Percentiles rank a stretch among this genome's conserved stretches.
These are phyloP conservation scores for Blepharisma japonicum DNA, from an alignment of 73 alveolate species.

Conservation along the genomic window DNA sequence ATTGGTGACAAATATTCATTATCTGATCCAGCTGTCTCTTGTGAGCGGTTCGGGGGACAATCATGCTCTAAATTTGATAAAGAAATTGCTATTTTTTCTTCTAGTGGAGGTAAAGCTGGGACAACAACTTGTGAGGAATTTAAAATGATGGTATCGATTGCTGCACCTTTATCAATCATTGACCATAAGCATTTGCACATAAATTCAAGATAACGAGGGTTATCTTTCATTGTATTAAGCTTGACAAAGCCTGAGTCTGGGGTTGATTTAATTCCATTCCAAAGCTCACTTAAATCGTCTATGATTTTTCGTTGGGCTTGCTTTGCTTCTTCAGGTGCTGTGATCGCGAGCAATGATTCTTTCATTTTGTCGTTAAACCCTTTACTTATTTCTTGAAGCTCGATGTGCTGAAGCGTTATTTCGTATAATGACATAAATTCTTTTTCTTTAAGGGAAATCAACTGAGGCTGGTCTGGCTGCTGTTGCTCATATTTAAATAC, in stretches of 20 bases:
- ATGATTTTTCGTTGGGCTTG: slow-evolving; percentile 48
- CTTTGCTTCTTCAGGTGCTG: slow-evolving; percentile 70
- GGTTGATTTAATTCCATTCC: slow-evolving; percentile 76
- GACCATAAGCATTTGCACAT: slow-evolving; percentile 78
- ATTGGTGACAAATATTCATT: background rate
- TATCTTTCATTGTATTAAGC: slow-evolving; percentile 59
- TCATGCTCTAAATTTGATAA: background rate
- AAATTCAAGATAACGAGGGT: slow-evolving; percentile 58
- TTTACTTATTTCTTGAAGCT: slow-evolving; percentile 49
- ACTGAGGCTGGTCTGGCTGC: background rate
- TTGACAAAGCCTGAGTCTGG: slow-evolving; percentile 58
- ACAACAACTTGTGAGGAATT: slow-evolving; percentile 33
- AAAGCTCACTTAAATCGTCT: slow-evolving; percentile 66
- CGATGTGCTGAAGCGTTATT: slow-evolving; percentile 46
- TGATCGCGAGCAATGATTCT: slow-evolving; percentile 9
- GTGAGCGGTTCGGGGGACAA: background rate
- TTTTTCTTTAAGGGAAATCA: slow-evolving; percentile 12
- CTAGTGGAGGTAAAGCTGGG: slow-evolving; percentile 7
- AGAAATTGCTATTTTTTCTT: background rate
- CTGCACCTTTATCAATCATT: slow-evolving; percentile 67
- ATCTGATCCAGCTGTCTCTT: background rate
- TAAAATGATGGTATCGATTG: slow-evolving; percentile 34
- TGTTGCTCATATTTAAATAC: background rate
- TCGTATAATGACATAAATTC: slow-evolving; percentile 61
- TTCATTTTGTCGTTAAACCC: slow-evolving; percentile 63